Evolutionary conservation across 306 rosid species (phyloP), one percentile per base, ranked within the genome.

Genomic region (Medicago lupulina): DNA sequence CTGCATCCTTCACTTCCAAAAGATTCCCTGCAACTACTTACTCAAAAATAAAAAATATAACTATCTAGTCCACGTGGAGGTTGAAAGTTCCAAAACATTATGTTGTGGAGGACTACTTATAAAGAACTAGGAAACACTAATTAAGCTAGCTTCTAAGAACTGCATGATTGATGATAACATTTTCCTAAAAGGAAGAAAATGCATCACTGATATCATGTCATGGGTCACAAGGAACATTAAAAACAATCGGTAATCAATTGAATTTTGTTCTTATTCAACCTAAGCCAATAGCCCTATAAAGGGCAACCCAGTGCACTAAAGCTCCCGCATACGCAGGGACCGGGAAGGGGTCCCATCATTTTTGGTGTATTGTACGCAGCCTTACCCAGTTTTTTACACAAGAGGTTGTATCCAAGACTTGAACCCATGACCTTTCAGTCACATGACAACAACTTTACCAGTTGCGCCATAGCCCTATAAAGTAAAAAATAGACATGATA

Each of bases 151-250:
- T 57, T 57, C 36, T 57, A 21, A 21, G 10, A 59, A 41, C 39
- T 49, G 18, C 31, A 21, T 15, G 36, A 14, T 41, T 62, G 46
- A 71, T 21, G 60, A 67, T 39, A 39, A 15, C 18, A 34, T 76
- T 63, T 62, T 81, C 74, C 81, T 54, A 62, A 63, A 23, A 54
- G 36, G 21, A 80, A 46, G 43, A 71, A 44, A 77, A 73, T 0
- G 3, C 11, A 19, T 44, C 58, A 63, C 44, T n/a, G 23, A 43
- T 61, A 73, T 28, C 41, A 39, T 41, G 25, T 31, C 21, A 50
- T 46, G 21, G 21, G 50, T 54, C 58, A 58, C 47, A 17, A n/a
- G n/a, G 65, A 54, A 8, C 2, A 9, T 38, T 17, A 38, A 5
- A 67, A 36, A 67, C 31, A 4, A 59, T 6, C 75, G 73, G 23